phyloP scores from a whole-genome alignment of 305 asterid species.

The Salvia sclarea region DNA sequence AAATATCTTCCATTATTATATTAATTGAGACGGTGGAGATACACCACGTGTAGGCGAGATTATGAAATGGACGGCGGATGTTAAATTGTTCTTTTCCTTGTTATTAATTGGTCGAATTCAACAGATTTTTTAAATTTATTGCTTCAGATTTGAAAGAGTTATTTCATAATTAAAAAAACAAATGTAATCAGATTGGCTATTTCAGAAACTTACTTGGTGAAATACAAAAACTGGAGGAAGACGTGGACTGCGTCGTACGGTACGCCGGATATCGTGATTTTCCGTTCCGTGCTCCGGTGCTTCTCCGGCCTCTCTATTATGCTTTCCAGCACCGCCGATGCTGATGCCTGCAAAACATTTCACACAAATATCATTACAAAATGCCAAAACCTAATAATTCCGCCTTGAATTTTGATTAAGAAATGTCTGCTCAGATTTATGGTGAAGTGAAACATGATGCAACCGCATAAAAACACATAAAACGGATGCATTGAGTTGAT shows the following conservation, averaged over 20 bases:
- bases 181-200: constrained; percentile 22
- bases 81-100: neutral
- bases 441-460: neutral
- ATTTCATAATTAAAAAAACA: neutral
- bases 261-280: constrained; percentile 70
- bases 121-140: neutral
- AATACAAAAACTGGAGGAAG: constrained; percentile 66
- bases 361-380: neutral
- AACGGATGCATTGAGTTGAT: neutral
- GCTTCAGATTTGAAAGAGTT: constrained; percentile 19
- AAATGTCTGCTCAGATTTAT: neutral
- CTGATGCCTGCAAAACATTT: constrained; percentile 57
- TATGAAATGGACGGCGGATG: constrained; percentile 23
- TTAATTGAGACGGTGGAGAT: neutral
- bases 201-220: constrained; percentile 57
- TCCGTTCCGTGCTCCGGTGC: constrained; percentile 51
- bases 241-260: constrained; percentile 78
- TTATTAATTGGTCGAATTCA: constrained; percentile 33
- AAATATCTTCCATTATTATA: neutral
- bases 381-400: neutral
- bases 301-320: constrained; percentile 65
- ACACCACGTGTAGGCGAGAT: constrained; percentile 31
- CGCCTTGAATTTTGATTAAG: neutral
- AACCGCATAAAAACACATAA: neutral
- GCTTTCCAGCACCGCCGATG: constrained; percentile 79